Evolutionary conservation across 768 basidiomycete genomes (phyloP).

Genomic region (Cubamyces sp.): DNA sequence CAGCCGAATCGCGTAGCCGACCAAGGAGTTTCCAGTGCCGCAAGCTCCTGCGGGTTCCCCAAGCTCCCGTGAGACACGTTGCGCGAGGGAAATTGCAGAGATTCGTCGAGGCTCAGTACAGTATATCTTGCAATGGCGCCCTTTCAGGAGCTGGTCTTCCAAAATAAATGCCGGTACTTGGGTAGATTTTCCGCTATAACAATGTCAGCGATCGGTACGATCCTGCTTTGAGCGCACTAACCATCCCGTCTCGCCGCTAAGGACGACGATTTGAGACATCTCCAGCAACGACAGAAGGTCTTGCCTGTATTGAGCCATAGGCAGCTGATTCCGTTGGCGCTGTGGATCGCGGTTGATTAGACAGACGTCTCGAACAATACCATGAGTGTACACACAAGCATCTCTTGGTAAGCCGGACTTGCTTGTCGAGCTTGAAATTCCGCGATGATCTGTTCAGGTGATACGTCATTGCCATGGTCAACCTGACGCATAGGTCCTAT

Average conservation of each 20-base stretch:
- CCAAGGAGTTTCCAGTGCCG: constrained; percentile 76
- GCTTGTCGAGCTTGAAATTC: constrained; percentile 65
- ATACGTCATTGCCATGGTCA: constrained; percentile 20
- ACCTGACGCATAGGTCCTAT: not conserved
- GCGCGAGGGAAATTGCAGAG: constrained; percentile 93
- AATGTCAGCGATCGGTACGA: constrained; percentile 34
- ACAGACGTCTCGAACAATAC: not conserved
- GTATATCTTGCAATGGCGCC: constrained; percentile 85
- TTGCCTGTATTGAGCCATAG: constrained; percentile 83
- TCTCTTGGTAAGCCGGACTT: constrained; percentile 76
- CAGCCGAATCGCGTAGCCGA: constrained; percentile 93
- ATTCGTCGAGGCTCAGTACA: constrained; percentile 97
- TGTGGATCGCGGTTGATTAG: constrained; percentile 33
- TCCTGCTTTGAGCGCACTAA: constrained; percentile 38
- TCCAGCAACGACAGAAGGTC: constrained; percentile 74
- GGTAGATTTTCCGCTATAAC: constrained; percentile 88
- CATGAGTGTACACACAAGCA: constrained; percentile 67
- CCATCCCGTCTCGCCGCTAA: constrained; percentile 86
- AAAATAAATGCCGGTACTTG: constrained; percentile 94
- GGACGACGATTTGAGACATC: constrained; percentile 79
- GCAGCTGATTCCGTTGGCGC: constrained; percentile 76
- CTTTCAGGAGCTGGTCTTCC: constrained; percentile 83
- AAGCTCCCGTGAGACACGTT: constrained; percentile 91
- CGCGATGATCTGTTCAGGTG: constrained; percentile 56
- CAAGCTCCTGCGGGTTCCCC: constrained; percentile 82